Base-by-base conservation (phyloP, 768 basidiomycete species). In the Termitomyces sp. region DNA sequence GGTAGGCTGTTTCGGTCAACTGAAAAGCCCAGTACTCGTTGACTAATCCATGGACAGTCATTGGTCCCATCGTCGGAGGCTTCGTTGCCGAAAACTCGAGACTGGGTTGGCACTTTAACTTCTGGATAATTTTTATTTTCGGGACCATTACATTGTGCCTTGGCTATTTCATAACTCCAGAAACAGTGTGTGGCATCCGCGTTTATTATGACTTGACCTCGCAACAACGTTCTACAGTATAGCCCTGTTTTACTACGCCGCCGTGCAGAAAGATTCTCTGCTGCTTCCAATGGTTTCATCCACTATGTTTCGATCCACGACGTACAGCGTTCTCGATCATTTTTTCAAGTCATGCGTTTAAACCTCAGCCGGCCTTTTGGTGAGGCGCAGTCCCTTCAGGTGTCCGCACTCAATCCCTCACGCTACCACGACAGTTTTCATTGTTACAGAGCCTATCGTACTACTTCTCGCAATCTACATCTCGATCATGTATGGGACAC, bases 31-130 rank as follows among this genome's bases (percentile, higher is more conserved):
- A 48, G 54, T 7, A 5, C 35, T 37, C 5, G 15, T 37, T 19
- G 49, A 12, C 49, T 49, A 26, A 46, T 45, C 51, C 24, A 5
- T 38, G 17, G 11, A 15, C 60, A 82, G 82, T 84, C 5, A 70
- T 83, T n/a, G 85, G 85, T 1, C 85, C 85, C 2, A 78, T 89
- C 52, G 78, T 85, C 26, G 83, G 86, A 21, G 84, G 83, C n/a
- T 84, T 78, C 66, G 78, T 83, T 12, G 79, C 76, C 15, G 65
- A 77, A 66, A 71, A 74, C 49, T 66, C 70, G 10, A 68, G 61
- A 22, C 71, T 82, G 10, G 80, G 79, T 19, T 87, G 83, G 83
- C 74, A 77, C 38, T 82, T 82, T 62, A 79, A 80, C 51, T 87
- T 86, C 65, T 84, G 83, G 82, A 71, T 87, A 53, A 81, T 81